Percentiles rank a stretch among this genome's conserved stretches.
Conservation (phyloP, 306 rosid species). For the Delonix regia region DNA sequence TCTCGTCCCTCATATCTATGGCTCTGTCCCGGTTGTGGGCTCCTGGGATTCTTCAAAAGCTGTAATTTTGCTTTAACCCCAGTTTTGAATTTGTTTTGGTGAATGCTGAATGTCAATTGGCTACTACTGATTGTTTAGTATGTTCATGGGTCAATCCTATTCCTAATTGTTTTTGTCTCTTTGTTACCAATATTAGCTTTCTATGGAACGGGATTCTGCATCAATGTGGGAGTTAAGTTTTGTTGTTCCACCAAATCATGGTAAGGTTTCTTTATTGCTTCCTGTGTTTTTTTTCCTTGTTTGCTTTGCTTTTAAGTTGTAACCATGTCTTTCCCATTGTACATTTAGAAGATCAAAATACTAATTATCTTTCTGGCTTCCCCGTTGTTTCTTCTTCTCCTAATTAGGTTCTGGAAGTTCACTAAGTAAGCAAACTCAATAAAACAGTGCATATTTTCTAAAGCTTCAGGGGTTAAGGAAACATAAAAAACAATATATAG, state of each 20-base stretch:
- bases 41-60: constrained; percentile 96
- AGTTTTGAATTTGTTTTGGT: background rate
- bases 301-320: constrained; percentile 2
- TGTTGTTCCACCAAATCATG: constrained; percentile 98
- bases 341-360: background rate
- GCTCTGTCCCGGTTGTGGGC: constrained; percentile 89
- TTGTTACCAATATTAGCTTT: constrained; percentile 50
- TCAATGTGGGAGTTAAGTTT: constrained; percentile 99
- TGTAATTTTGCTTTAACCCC: constrained; percentile 41
- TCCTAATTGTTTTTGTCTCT: background rate
- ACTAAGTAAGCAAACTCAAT: constrained; percentile 19
- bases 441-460: constrained; percentile 26
- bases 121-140: background rate
- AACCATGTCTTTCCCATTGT: background rate
- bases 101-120: background rate
- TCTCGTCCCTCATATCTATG: constrained; percentile 88
- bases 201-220: constrained; percentile 90
- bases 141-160: background rate
- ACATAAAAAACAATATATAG: background rate
- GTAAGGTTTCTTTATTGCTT: constrained; percentile 58
- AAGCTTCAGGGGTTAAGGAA: background rate
- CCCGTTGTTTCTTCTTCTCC: background rate
- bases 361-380: background rate
- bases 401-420: background rate
- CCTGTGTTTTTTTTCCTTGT: background rate